Evolutionary conservation across 305 asterid species (phyloP), one percentile per base, ranked within the genome.

Genomic region (Fraxinus dipetala): DNA sequence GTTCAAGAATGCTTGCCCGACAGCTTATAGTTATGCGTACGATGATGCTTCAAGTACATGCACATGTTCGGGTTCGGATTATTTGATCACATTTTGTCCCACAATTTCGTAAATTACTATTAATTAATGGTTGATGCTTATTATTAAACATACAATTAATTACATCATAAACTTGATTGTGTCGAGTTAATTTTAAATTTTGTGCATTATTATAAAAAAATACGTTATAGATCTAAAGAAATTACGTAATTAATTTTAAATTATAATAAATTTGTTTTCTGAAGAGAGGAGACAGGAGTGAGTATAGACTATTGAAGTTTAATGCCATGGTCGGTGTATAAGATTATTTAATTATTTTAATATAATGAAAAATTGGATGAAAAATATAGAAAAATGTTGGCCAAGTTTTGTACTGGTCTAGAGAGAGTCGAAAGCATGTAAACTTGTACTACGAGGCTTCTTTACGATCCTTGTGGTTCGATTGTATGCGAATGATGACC

Each of bases 41-140:
- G 96, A 90, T 79, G 96, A 92, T 79, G 89, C 90, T 67, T 88
- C 93, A 1, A 90, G 94, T 70, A 92, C 91, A 0, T 89, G 88
- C 76, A 90, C 93, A 1, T 92, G 96, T 67, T 73, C 85, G 2
- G 88, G 85, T 20, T 78, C 90, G 0, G 87, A 89, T 75, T 92
- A 92, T 54, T 28, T 85, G 22, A 90, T 92, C 81, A 90, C 93
- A 18, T 92, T 92, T 73, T 92, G 96, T 34, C 92, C 94, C 13
- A 61, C 86, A 0, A 30, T 3, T 35, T 82, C 77, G 31, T 84
- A 28, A 18, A n/a, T 3, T 31, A 32, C 24, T 1, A 31, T 28
- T 70, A 5, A 70, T 70, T 30, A 22, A 31, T 31, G 26, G 43
- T 70, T 14, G 40, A 30, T 5, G 75, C 26, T 6, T n/a, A 54